phyloP scores from a whole-genome alignment of 1,284 basidiomycete genomes.

The Malassezia pachydermatis region DNA sequence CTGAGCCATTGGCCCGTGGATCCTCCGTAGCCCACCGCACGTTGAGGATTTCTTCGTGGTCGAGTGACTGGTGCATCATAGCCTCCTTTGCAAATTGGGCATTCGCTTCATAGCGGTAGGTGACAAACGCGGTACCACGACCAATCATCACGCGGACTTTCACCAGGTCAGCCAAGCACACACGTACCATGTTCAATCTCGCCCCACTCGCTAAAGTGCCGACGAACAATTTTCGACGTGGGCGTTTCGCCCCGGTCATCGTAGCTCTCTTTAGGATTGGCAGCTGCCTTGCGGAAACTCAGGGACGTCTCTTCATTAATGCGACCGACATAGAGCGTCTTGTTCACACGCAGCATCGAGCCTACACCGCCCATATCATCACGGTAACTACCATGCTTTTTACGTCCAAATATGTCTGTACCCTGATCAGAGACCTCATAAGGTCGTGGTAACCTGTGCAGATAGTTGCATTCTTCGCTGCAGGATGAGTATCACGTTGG shows the following conservation, averaged over 20 bases:
- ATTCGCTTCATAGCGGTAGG: conserved; percentile 69
- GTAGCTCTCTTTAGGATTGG: conserved; percentile 23
- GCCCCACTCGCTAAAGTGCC: conserved; percentile 95
- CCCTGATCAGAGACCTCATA: conserved; percentile 72
- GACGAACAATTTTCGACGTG: conserved; percentile 35
- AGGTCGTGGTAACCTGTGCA: conserved; percentile 63
- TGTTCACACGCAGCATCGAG: conserved; percentile 81
- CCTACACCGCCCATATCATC: conserved; percentile 99
- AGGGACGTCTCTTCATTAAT: conserved; percentile 52
- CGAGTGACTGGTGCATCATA: conserved; percentile 95
- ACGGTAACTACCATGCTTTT: conserved; percentile 92
- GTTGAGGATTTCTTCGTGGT: conserved; percentile 95
- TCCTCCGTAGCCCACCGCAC: conserved; percentile 46
- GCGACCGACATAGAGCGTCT: conserved; percentile 86
- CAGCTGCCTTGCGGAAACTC: conserved; percentile 19
- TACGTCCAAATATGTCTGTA: conserved; percentile 89
- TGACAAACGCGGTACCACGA: conserved; percentile 92
- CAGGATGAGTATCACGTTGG: neutral
- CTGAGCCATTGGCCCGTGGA: conserved; percentile 30
- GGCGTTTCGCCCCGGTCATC: conserved; percentile 23
- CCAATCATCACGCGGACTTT: conserved; percentile 81
- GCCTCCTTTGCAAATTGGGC: conserved; percentile 97
- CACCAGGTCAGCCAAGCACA: neutral
- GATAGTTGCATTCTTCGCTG: conserved; percentile 83
- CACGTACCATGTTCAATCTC: conserved; percentile 77